These are phyloP conservation scores for Rheum nobile DNA, from an alignment of 148 eudicot species.

Conservation along the genomic window DNA sequence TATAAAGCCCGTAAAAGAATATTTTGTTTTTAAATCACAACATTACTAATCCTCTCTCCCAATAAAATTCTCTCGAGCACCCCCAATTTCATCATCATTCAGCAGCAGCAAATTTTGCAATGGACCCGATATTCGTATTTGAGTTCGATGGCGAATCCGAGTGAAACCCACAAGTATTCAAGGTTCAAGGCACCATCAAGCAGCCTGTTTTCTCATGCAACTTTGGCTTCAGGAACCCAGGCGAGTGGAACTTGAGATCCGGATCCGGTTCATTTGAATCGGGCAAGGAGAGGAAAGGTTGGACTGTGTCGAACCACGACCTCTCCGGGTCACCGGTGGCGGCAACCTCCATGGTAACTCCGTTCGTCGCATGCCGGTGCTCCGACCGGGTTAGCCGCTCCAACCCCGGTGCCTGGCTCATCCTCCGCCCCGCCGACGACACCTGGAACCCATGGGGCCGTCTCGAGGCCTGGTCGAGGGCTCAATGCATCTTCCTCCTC, in stretches of 20 bases:
- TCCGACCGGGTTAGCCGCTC: slow-evolving; percentile 2
- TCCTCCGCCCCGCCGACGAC: slow-evolving; percentile 6
- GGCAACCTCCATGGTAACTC: slow-evolving; percentile 1
- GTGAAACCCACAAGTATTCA: slow-evolving; percentile 89
- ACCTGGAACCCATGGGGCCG: slow-evolving; percentile 7
- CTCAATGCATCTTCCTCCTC: too few relatives aligned
- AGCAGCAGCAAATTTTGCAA: too few relatives aligned
- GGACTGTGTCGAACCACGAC: slow-evolving; percentile 1
- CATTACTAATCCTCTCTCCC: too few relatives aligned
- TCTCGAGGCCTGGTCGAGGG: slow-evolving; percentile 1
- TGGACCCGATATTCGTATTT: slow-evolving; percentile 82
- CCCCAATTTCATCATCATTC: too few relatives aligned
- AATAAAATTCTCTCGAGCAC: too few relatives aligned
- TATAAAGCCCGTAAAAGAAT: too few relatives aligned
- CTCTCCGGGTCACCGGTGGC: slow-evolving; percentile 1
- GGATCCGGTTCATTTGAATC: slow-evolving; percentile 24
- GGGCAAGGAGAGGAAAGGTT: not conserved
- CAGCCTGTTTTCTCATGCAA: slow-evolving; percentile 94
- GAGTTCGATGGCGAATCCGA: slow-evolving; percentile 83
- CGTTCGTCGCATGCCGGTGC: slow-evolving; percentile 1
- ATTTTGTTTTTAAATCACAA: too few relatives aligned
- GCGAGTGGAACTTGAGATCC: slow-evolving; percentile 47
- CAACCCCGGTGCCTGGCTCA: slow-evolving; percentile 5
- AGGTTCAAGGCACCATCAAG: slow-evolving; percentile 59
- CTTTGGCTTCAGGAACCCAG: slow-evolving; percentile 51